Conservation (phyloP, 345 rosid genomes). For the Eutrema japonicum region DNA sequence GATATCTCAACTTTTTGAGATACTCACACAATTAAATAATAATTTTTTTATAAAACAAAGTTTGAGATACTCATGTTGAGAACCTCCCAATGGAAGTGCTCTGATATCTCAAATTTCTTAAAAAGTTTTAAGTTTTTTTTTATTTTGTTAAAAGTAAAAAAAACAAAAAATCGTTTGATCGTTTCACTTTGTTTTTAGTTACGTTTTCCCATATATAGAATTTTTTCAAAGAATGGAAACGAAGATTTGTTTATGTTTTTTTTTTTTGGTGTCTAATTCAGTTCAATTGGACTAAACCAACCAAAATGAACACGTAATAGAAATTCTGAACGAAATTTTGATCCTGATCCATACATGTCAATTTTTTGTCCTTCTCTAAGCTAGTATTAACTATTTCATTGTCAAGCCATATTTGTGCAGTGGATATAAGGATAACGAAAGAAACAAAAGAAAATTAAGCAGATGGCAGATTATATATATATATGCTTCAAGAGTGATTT, state of each 20-base stretch:
- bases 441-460: too few relatives aligned
- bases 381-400: too few relatives aligned
- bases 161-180: neutral
- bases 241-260: constrained; percentile 10
- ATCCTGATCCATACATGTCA: constrained; percentile 24
- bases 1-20: too few relatives aligned
- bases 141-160: neutral
- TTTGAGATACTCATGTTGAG: too few relatives aligned
- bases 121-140: neutral
- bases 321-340: neutral
- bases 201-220: neutral
- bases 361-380: neutral
- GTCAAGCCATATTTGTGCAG: too few relatives aligned
- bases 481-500: too few relatives aligned
- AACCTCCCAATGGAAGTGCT: too few relatives aligned
- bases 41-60: too few relatives aligned
- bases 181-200: neutral
- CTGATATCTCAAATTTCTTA: neutral
- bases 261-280: too few relatives aligned
- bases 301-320: constrained; percentile 27
- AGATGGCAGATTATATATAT: too few relatives aligned
- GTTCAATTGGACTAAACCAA: constrained; percentile 26
- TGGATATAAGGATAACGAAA: too few relatives aligned
- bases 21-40: too few relatives aligned
- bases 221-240: neutral